Evolutionary conservation across 225 moss, liverwort and hornwort genomes (phyloP), one percentile per base, ranked within the genome.

Genomic region (Pleurozium schreberi): DNA sequence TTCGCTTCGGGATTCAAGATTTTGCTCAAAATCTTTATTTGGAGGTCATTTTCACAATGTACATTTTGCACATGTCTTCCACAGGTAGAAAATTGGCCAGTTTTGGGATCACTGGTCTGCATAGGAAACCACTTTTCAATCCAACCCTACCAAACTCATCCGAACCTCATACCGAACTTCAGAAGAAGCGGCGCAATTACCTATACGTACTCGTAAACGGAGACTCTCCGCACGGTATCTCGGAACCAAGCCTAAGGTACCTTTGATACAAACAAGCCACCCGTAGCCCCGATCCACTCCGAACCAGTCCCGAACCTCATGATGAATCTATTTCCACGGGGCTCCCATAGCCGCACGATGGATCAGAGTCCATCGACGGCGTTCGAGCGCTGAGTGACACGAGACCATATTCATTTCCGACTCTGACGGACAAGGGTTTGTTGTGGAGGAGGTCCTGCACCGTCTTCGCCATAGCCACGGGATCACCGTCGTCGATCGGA

Each of bases 371-470:
- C 86, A 89, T 89, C 89, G 86, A 89, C 89, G 89, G 70, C 25
- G 42, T 9, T 45, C 6, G 45, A 21, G 61, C 63, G 65, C 81
- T 42, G 74, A 21, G 57, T 71, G 81, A 71, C 89, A 55, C 81
- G 12, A 13, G 74, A 47, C 73, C 81, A 36, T 21, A 23, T 73
- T 89, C 40, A 33, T 73, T 26, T 23, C 52, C 73, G 20, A 76
- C 84, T 38, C 70, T 74, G 83, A 61, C 75, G 57, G 42, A 60
- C 88, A 52, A 92, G 92, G 92, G 92, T 92, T 92, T 92, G 83
- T 43, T 87, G 85, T 71, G 63, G 82, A 45, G 82, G 88, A 90
- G 90, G 86, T 92, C 75, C 75, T 52, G 85, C 89, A 92, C 86
- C 88, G 85, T 88, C 83, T 75, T 84, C 91, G 85, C 85, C 91